Conservation (phyloP, 73 alveolate species). For the Effrenium voratum region DNA sequence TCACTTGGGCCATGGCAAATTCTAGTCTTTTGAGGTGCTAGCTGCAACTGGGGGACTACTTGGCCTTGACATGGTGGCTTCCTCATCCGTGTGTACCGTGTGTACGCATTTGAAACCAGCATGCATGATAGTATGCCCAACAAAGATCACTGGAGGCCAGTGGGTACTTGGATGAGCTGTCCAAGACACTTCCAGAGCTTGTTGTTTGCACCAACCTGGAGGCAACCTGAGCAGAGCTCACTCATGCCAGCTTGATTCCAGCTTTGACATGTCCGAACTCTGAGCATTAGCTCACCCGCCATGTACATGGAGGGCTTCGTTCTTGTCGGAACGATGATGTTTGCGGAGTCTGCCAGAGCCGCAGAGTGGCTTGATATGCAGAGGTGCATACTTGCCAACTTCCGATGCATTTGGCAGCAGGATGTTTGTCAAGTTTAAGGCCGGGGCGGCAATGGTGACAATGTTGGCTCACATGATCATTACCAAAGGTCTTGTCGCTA, state of each 20-base stretch:
- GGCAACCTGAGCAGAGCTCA: neutral
- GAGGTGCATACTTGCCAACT: neutral
- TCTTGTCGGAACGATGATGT: slow-evolving; percentile 83
- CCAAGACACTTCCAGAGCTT: slow-evolving; percentile 73
- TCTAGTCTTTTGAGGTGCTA: neutral
- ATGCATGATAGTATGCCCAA: too few relatives aligned
- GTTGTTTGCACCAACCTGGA: slow-evolving; percentile 77
- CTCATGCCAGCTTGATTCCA: neutral
- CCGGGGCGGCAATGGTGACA: slow-evolving; percentile 92
- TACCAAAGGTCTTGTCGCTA: slow-evolving; percentile 44
- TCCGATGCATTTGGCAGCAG: neutral
- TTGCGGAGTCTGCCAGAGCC: slow-evolving; percentile 71
- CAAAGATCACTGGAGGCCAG: slow-evolving; percentile 43
- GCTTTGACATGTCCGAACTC: neutral
- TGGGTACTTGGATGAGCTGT: slow-evolving; percentile 90
- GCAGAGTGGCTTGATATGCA: neutral
- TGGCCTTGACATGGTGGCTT: slow-evolving; percentile 47
- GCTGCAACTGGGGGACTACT: slow-evolving; percentile 81
- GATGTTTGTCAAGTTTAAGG: neutral
- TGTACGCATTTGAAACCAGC: too few relatives aligned
- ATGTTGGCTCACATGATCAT: slow-evolving; percentile 90
- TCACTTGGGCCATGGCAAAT: too few relatives aligned
- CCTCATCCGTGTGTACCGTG: too few relatives aligned
- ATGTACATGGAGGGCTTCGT: slow-evolving; percentile 45
- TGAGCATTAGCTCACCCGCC: neutral